These are phyloP conservation scores for Xylaria acuta DNA, from an alignment of 495 filamentous ascomycete genomes.

Conservation along the genomic window DNA sequence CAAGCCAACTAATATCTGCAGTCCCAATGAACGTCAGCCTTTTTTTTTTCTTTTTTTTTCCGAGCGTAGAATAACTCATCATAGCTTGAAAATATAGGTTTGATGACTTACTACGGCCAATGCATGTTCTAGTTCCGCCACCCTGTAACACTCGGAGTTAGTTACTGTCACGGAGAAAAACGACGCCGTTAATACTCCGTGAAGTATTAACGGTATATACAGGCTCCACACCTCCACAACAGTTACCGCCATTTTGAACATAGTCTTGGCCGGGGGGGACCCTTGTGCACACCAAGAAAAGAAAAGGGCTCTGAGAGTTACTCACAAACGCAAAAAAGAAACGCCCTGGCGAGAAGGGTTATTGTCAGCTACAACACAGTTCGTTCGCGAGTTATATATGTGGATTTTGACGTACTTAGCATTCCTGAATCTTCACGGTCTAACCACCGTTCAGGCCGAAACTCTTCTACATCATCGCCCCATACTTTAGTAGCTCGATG, in stretches of 20 bases:
- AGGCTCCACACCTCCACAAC: no score
- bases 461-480: constrained; percentile 49
- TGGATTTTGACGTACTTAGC: not conserved
- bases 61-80: not conserved
- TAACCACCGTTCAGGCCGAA: constrained; percentile 58
- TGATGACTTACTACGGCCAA: constrained; percentile 13
- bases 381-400: not conserved
- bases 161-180: no score
- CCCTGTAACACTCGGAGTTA: not conserved
- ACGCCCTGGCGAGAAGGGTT: not conserved
- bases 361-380: not conserved
- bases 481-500: constrained; percentile 57
- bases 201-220: no score
- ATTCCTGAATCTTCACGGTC: constrained; percentile 40
- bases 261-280: not conserved
- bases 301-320: not conserved
- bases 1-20: constrained; percentile 17
- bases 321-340: constrained; percentile 23
- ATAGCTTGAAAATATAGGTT: not conserved
- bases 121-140: constrained; percentile 19
- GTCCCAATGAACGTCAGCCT: not conserved
- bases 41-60: not conserved
- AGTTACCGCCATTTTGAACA: not conserved
- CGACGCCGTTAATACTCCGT: no score
- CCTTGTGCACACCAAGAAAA: not conserved